Conservation (phyloP, 1,139 yeast species). For the Sugiyamaella neomexicana region DNA sequence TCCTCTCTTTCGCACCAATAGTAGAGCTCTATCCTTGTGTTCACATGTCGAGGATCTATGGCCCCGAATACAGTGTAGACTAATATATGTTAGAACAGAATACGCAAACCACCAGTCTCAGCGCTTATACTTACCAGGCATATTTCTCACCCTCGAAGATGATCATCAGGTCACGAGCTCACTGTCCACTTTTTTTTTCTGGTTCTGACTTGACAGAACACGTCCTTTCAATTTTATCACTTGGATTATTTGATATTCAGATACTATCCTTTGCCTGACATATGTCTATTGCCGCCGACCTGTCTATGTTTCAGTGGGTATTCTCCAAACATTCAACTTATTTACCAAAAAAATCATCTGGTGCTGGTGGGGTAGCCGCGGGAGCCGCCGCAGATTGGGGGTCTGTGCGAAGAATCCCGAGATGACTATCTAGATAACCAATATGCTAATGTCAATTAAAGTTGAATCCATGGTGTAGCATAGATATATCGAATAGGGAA, state of each 20-base stretch:
- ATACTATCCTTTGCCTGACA: too few relatives aligned
- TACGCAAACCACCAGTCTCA: too few relatives aligned
- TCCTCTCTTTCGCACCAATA: constrained; percentile 87
- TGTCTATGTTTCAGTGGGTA: too few relatives aligned
- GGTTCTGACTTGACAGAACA: background rate
- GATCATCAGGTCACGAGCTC: constrained; percentile 55
- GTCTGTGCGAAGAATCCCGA: constrained; percentile 5
- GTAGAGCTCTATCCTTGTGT: constrained; percentile 74
- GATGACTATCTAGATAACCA: background rate
- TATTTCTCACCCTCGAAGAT: constrained; percentile 80
- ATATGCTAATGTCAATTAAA: background rate
- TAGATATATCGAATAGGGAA: background rate
- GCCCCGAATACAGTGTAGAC: constrained; percentile 72
- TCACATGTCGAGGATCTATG: constrained; percentile 87
- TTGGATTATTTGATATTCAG: too few relatives aligned
- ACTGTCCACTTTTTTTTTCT: background rate
- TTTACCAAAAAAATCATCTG: constrained; percentile 6
- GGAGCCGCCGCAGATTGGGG: background rate
- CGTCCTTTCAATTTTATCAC: too few relatives aligned
- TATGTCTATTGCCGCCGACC: too few relatives aligned
- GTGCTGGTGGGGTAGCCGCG: constrained; percentile 3
- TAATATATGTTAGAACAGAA: constrained; percentile 16
- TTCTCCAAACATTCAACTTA: background rate
- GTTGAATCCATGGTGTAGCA: background rate
- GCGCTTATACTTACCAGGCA: constrained; percentile 56